phyloP scores from a whole-genome alignment of 2,329 filamentous ascomycete genomes.

The Ascocoryne sarcoides region DNA sequence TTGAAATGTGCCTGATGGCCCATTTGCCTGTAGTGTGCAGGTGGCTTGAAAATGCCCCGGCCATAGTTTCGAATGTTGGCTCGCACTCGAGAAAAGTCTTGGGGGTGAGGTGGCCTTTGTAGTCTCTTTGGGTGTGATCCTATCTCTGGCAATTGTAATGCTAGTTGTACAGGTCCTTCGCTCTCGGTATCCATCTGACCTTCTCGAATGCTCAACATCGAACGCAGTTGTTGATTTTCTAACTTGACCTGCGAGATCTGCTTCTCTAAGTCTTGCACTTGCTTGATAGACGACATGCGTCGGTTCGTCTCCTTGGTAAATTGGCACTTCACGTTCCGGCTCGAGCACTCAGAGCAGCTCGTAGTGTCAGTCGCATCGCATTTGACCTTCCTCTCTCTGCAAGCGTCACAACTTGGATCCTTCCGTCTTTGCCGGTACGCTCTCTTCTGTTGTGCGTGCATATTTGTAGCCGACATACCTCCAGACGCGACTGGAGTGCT shows the following conservation, averaged over 20 bases:
- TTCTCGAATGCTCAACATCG: slow-evolving; percentile 43
- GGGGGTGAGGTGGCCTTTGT: slow-evolving; percentile 50
- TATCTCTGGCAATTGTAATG: slow-evolving; percentile 54
- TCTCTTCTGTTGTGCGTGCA: slow-evolving; percentile 76
- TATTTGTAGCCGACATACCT: slow-evolving; percentile 34
- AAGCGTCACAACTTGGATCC: slow-evolving; percentile 94
- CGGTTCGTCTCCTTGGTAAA: slow-evolving; percentile 99
- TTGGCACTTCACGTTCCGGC: slow-evolving; percentile 92
- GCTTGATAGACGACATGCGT: slow-evolving; percentile 98
- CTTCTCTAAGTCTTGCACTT: slow-evolving; percentile 93
- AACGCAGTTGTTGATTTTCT: slow-evolving; percentile 67
- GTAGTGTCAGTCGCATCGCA: slow-evolving; percentile 95
- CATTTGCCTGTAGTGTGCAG: slow-evolving; percentile 55
- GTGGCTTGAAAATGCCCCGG: slow-evolving; percentile 71
- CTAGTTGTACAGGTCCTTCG: slow-evolving; percentile 32
- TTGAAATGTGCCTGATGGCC: slow-evolving; percentile 41
- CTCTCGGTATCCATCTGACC: slow-evolving; percentile 36
- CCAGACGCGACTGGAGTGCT: slow-evolving; percentile 42
- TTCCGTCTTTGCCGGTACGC: slow-evolving; percentile 93
- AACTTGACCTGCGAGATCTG: slow-evolving; percentile 74
- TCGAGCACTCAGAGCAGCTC: slow-evolving; percentile 95
- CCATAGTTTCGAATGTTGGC: slow-evolving; percentile 65
- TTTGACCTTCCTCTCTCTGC: slow-evolving; percentile 75
- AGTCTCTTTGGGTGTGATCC: slow-evolving; percentile 57
- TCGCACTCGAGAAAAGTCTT: slow-evolving; percentile 64